phyloP scores from a whole-genome alignment of 495 filamentous ascomycete species.

The Aspergillus sclerotiicarbonarius region DNA sequence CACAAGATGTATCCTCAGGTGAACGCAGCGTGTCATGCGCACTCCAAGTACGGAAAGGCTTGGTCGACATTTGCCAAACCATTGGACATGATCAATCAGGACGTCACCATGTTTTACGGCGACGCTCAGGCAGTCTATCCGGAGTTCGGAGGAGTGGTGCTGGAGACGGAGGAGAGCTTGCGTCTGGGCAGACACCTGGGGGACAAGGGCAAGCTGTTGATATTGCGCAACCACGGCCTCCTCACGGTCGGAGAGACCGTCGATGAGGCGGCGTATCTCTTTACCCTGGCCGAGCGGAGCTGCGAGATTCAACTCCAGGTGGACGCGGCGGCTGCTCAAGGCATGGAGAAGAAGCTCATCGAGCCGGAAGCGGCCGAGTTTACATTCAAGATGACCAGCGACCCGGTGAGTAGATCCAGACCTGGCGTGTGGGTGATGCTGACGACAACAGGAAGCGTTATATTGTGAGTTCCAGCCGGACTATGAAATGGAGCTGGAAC shows the following conservation, averaged over 20 bases:
- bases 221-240: conserved; percentile 56
- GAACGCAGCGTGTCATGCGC: conserved; percentile 30
- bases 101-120: conserved; percentile 53
- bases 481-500: no score
- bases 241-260: conserved; percentile 53
- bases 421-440: background rate
- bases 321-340: conserved; percentile 46
- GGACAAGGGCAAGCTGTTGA: conserved; percentile 41
- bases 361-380: conserved; percentile 51
- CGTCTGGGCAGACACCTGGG: conserved; percentile 53
- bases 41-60: conserved; percentile 25
- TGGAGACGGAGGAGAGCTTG: conserved; percentile 47
- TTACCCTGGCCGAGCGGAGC: conserved; percentile 49
- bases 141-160: conserved; percentile 56
- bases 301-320: conserved; percentile 51
- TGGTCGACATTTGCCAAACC: conserved; percentile 26
- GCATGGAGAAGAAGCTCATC: conserved; percentile 40
- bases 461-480: no score
- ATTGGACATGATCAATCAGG: conserved; percentile 38
- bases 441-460: background rate
- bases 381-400: conserved; percentile 53
- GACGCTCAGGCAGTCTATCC: conserved; percentile 50
- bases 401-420: conserved; percentile 19
- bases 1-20: conserved; percentile 26
- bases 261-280: conserved; percentile 57